Conservation (phyloP, 164 flowering plant genomes). For the Tinospora cordifolia region DNA sequence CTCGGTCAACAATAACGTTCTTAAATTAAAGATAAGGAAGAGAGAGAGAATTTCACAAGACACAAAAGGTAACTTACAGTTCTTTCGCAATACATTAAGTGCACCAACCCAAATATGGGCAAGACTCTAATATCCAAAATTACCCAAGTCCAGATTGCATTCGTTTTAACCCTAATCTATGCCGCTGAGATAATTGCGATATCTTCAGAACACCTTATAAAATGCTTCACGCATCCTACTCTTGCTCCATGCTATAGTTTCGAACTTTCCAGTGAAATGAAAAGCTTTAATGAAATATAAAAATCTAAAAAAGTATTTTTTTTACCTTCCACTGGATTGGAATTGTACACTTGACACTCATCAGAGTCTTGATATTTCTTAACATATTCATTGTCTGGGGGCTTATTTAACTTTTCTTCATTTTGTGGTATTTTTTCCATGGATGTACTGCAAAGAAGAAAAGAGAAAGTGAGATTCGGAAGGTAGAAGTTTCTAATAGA, state of each 20-base stretch:
- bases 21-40: too few relatives aligned
- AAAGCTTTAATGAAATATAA: neutral
- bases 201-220: neutral
- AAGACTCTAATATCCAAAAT: neutral
- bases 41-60: neutral
- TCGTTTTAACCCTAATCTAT: neutral
- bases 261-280: neutral
- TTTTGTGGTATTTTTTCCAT: conserved; percentile 11
- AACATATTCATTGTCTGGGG: conserved; percentile 13
- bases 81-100: neutral
- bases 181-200: neutral
- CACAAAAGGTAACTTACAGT: neutral
- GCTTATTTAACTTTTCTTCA: conserved; percentile 2
- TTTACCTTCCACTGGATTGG: conserved; percentile 5
- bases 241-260: conserved; percentile 7
- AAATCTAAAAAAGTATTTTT: neutral
- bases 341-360: neutral
- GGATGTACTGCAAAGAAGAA: conserved; percentile 24
- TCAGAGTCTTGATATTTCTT: conserved; percentile 8
- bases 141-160: neutral
- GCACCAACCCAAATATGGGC: neutral
- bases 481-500: neutral
- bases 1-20: too few relatives aligned
- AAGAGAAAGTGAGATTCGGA: neutral
- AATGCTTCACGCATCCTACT: too few relatives aligned